A percentile compares a stretch with the other conserved stretches of the same genome.
Evolutionary conservation across 2,329 filamentous ascomycete species (phyloP).

Genomic region (Cladosporium sphaerospermum): DNA sequence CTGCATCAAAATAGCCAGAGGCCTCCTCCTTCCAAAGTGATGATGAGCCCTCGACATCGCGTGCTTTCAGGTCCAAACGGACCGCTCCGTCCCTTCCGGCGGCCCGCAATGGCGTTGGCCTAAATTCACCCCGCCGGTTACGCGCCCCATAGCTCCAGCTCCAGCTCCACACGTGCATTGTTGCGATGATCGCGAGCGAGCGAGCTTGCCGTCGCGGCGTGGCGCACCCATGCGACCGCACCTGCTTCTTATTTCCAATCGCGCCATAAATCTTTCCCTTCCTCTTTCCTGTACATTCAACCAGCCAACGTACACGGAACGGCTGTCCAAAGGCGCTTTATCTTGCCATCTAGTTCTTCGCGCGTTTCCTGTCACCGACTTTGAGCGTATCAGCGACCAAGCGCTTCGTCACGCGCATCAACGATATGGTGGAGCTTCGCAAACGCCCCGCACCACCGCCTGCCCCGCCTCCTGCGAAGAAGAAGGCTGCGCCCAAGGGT

Average conservation of each 20-base stretch:
- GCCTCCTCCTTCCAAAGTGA: too few species aligned
- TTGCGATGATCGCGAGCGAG: constrained; percentile 3
- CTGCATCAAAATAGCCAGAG: too few species aligned
- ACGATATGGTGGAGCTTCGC: constrained; percentile 51
- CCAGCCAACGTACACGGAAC: too few species aligned
- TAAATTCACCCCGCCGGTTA: too few species aligned
- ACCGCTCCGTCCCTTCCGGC: too few species aligned
- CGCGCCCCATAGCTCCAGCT: too few species aligned
- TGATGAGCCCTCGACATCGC: too few species aligned
- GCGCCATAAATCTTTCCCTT: background rate
- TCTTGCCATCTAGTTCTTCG: background rate
- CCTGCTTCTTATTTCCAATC: background rate
- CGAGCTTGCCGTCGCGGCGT: constrained; percentile 1
- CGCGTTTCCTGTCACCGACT: background rate
- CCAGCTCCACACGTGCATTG: background rate
- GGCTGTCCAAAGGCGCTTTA: too few species aligned
- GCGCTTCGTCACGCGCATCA: constrained; percentile 1
- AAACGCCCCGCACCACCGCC: constrained; percentile 54
- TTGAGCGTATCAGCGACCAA: background rate
- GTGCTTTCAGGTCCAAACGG: too few species aligned
- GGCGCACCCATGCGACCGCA: constrained; percentile 4
- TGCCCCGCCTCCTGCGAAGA: constrained; percentile 42
- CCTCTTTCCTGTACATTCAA: background rate
- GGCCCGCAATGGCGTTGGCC: too few species aligned
- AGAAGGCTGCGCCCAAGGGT: constrained; percentile 34